Evolutionary conservation across 2,329 filamentous ascomycete genomes (phyloP).

Genomic region (Fusarium buharicum): DNA sequence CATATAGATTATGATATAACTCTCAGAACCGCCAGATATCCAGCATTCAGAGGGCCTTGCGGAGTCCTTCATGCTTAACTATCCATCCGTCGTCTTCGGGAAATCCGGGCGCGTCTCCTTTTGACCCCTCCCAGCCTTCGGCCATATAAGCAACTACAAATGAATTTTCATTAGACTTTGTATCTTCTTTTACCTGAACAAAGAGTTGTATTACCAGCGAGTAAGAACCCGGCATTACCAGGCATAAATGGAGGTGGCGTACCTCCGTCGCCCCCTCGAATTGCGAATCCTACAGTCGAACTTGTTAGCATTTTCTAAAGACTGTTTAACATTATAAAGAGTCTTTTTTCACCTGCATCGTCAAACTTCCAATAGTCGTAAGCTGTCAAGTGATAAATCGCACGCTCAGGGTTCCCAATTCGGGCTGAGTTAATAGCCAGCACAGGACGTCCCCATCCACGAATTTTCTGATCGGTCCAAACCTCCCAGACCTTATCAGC

Average conservation of each 20-base stretch:
- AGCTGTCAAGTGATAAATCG: constrained; percentile 55
- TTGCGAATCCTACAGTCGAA: constrained; percentile 39
- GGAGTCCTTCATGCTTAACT: constrained; percentile 50
- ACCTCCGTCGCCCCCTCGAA: constrained; percentile 46
- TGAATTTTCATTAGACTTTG: accelerated
- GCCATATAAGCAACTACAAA: constrained; percentile 52
- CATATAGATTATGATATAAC: too few species aligned
- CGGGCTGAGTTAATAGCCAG: constrained; percentile 58
- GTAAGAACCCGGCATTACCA: constrained; percentile 52
- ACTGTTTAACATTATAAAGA: accelerated
- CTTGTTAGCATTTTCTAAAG: neutral
- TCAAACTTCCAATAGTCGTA: constrained; percentile 57
- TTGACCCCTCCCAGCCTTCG: constrained; percentile 40
- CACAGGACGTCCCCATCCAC: constrained; percentile 60
- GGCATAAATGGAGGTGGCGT: constrained; percentile 51
- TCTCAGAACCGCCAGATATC: neutral
- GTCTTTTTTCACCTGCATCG: constrained; percentile 47
- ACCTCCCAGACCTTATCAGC: constrained; percentile 52
- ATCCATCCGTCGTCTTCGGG: constrained; percentile 50
- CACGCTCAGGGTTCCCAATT: constrained; percentile 55
- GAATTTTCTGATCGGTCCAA: constrained; percentile 56
- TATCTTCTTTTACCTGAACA: accelerated
- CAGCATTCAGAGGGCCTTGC: constrained; percentile 47
- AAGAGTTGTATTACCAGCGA: constrained; percentile 37
- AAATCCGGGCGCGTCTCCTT: constrained; percentile 50